These are phyloP conservation scores for Aspergillus nidulans DNA, from an alignment of 495 filamentous ascomycete genomes.

Conservation along the genomic window DNA sequence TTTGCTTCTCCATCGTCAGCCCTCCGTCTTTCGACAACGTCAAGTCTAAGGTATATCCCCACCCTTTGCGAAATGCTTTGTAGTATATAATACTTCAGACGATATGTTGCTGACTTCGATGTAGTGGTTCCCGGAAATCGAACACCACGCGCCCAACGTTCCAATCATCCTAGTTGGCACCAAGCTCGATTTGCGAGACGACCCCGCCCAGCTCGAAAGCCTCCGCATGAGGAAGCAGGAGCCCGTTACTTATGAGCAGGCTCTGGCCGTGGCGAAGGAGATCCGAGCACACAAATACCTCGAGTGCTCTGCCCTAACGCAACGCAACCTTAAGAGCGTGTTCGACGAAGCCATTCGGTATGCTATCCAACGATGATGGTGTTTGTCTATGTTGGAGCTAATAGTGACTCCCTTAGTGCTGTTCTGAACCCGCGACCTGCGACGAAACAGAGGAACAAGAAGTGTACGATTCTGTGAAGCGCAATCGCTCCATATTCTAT, in stretches of 20 bases:
- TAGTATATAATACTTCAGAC: not conserved
- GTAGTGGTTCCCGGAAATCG: constrained; percentile 95
- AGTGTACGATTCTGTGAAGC: constrained; percentile 73
- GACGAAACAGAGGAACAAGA: constrained; percentile 59
- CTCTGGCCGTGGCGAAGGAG: constrained; percentile 78
- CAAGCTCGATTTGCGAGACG: constrained; percentile 93
- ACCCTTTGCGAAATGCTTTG: not conserved
- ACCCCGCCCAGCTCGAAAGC: constrained; percentile 70
- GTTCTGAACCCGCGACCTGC: constrained; percentile 74
- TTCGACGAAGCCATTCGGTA: constrained; percentile 97
- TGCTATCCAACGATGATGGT: constrained; percentile 10
- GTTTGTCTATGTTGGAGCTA: not conserved
- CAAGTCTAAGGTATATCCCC: constrained; percentile 70
- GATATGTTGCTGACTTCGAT: constrained; percentile 9
- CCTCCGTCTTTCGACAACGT: constrained; percentile 98
- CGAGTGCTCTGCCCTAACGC: constrained; percentile 96
- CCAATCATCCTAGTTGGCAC: constrained; percentile 97
- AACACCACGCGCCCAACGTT: constrained; percentile 90
- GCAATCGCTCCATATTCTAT: not conserved
- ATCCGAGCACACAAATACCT: constrained; percentile 93
- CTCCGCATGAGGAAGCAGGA: constrained; percentile 85
- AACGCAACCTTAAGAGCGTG: constrained; percentile 92
- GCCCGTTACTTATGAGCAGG: constrained; percentile 86
- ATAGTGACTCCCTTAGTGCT: constrained; percentile 49
- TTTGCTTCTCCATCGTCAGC: constrained; percentile 98